These are phyloP conservation scores for Mucuna pruriens DNA, from an alignment of 306 rosid genomes.

Conservation along the genomic window DNA sequence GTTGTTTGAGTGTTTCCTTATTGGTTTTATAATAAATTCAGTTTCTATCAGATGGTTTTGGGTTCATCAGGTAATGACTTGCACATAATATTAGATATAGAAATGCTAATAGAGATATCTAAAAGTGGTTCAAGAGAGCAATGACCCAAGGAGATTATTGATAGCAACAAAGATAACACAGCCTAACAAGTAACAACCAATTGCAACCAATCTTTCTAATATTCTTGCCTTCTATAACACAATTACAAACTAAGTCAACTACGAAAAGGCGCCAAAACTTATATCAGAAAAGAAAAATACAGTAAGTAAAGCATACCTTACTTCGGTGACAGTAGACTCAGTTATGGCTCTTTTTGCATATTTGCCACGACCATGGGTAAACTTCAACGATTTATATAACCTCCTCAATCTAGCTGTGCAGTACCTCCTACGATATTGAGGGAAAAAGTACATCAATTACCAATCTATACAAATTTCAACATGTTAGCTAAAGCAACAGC, in stretches of 20 bases:
- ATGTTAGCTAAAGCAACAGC: conserved; percentile 1
- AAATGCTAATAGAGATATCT: conserved; percentile 15
- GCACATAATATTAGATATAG: conserved; percentile 1
- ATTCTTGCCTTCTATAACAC: conserved; percentile 21
- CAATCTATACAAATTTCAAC: conserved; percentile 10
- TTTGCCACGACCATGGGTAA: conserved; percentile 98
- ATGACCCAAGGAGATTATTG: not conserved
- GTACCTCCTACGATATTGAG: conserved; percentile 67
- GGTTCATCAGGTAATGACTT: not conserved
- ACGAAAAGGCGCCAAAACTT: conserved; percentile 13
- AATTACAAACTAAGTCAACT: conserved; percentile 13
- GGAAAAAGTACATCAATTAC: conserved; percentile 3
- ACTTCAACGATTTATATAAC: conserved; percentile 89
- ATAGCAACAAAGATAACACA: not conserved
- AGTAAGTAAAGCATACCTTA: conserved; percentile 56
- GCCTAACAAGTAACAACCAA: conserved; percentile 2
- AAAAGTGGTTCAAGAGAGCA: conserved; percentile 1
- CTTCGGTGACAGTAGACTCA: conserved; percentile 88
- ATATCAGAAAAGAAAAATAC: not conserved
- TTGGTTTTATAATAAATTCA: not conserved
- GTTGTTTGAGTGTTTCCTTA: not conserved
- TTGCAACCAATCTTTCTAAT: not conserved
- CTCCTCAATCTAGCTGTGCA: conserved; percentile 96
- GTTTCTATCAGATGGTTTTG: not conserved
- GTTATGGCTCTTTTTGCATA: conserved; percentile 67